These are phyloP conservation scores for Picochlorum sp. DNA, from an alignment of 139 green algal genomes.

Conservation along the genomic window DNA sequence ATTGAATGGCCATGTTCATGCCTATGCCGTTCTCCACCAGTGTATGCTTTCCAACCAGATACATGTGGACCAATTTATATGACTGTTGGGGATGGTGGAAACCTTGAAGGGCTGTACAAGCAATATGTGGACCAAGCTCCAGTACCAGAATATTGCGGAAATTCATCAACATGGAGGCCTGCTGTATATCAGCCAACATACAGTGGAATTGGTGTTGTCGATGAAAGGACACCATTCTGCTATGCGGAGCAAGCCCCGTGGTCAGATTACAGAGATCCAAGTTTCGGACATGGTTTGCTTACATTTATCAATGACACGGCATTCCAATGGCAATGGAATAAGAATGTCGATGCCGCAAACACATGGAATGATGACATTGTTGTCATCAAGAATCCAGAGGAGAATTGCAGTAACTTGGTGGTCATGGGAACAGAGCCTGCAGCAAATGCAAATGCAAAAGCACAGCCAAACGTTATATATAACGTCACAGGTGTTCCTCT, in stretches of 20 bases:
- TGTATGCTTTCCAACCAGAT: background rate
- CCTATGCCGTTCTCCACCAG: background rate
- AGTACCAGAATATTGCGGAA: background rate
- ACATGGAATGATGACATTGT: background rate
- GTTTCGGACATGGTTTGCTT: background rate
- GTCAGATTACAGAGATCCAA: background rate
- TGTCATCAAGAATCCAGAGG: background rate
- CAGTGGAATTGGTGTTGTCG: background rate
- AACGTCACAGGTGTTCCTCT: too few species aligned
- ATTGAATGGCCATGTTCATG: slow-evolving; percentile 25
- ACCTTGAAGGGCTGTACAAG: background rate
- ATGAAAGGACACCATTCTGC: background rate
- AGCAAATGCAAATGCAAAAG: background rate
- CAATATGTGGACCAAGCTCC: background rate
- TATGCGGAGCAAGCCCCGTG: background rate
- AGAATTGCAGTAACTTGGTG: background rate
- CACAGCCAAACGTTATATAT: too few species aligned
- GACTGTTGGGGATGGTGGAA: background rate
- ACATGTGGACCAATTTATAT: slow-evolving; percentile 1
- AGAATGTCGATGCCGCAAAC: background rate
- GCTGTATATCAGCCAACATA: slow-evolving; percentile 1
- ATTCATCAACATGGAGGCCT: background rate
- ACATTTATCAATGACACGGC: background rate
- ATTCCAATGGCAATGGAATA: background rate
- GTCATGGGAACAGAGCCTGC: slow-evolving; percentile 2